Conservation (phyloP, 768 basidiomycete species). For the Paxillus ammoniavirescens region DNA sequence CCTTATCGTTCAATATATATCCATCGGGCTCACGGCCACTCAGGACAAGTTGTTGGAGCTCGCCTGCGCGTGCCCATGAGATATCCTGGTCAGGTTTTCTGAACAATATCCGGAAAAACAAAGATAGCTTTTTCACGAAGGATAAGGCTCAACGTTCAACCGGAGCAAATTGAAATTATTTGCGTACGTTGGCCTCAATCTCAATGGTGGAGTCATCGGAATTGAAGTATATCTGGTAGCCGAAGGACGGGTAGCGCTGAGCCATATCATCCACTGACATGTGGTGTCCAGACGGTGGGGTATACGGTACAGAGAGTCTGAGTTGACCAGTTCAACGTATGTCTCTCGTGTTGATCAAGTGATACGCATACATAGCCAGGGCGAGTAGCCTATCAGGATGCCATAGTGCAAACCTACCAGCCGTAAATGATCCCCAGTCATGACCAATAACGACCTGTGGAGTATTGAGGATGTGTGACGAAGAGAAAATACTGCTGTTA, state of each 20-base stretch:
- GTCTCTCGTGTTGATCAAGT: background rate
- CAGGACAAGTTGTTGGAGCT: slow-evolving; percentile 10
- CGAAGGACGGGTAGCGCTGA: slow-evolving; percentile 51
- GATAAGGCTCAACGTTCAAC: background rate
- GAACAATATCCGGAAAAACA: slow-evolving; percentile 17
- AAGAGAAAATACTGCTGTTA: slow-evolving; percentile 1
- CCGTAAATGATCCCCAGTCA: slow-evolving; percentile 75
- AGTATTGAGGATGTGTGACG: background rate
- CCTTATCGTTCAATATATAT: slow-evolving; percentile 21
- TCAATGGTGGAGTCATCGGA: slow-evolving; percentile 47
- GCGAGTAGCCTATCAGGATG: slow-evolving; percentile 61
- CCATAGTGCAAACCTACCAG: slow-evolving; percentile 69
- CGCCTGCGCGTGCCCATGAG: background rate
- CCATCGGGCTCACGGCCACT: slow-evolving; percentile 1
- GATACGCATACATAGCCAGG: slow-evolving; percentile 53
- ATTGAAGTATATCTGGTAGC: slow-evolving; percentile 70
- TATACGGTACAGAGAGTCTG: slow-evolving; percentile 68
- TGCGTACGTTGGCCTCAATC: slow-evolving; percentile 56
- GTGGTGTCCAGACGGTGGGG: slow-evolving; percentile 52
- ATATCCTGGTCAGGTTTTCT: background rate
- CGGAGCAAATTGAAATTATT: background rate
- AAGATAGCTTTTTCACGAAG: slow-evolving; percentile 27
- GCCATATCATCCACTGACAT: slow-evolving; percentile 52
- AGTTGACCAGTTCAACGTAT: background rate
- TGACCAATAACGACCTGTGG: slow-evolving; percentile 67